Base-by-base conservation (phyloP, 2,329 filamentous ascomycete species). In the Fusarium mexicanum region DNA sequence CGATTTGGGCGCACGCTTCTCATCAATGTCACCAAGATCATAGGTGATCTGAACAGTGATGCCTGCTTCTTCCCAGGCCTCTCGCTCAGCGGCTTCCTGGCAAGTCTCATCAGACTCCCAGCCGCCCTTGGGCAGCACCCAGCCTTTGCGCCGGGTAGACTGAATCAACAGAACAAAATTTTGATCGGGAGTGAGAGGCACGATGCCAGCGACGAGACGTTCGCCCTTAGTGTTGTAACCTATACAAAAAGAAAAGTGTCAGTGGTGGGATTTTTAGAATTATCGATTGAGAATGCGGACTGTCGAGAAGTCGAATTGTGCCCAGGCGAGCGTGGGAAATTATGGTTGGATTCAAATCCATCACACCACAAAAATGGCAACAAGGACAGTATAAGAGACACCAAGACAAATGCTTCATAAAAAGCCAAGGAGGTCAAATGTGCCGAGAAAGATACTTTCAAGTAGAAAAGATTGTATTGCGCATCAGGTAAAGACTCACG, bases 1-100 rank as follows among this genome's bases (percentile, higher is more conserved):
- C 66, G 86, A 86, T 82, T 96, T 96, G 43, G 94, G 94, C 12
- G 94, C 89, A 66, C 95, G 91, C 81, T 91, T 93, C 84, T 99
- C 96, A 62, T 91, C 86, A 77, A 99, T 97, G 74, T 92, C 89
- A 73, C 95, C 95, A 58, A 99, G 89, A 82, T 98, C 94, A 81
- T 92, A 93, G 78, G 93, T 91, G 82, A 98, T 92, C 67, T 90
- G 92, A 83, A 96, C 93, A 78, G 93, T 88, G 79, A 98, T 97
- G 79, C 96, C 96, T 47, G 95, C 96, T 85, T 98, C 96, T 86
- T 98, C 96, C 96, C 96, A 98, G 70, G 96, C 96, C 84, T 99
- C 96, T 76, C 96, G 87, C 87, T 92, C 84, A 64, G 96, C 96
- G 65, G 96, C 94, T 81, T 96, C 90, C 71, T 93, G 91, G 73